A percentile compares a stretch with the other conserved stretches of the same genome.
phyloP scores from a whole-genome alignment of 1,284 basidiomycete genomes.

The Ustilago bromivora region DNA sequence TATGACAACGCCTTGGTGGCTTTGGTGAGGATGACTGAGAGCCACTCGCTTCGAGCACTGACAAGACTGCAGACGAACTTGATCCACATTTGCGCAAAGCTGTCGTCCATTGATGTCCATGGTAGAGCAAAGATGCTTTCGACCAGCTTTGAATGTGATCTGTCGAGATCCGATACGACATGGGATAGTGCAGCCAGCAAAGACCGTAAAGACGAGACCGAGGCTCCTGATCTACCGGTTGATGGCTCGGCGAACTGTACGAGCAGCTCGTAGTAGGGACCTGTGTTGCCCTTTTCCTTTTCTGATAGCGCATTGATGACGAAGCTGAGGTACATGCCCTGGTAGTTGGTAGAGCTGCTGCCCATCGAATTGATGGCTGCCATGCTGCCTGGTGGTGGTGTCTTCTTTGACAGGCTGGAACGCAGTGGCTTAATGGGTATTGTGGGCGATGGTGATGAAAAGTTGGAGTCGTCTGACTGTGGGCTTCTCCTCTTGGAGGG shows the following conservation, averaged over 20 bases:
- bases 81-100: slow-evolving; percentile 73
- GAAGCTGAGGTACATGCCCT: slow-evolving; percentile 86
- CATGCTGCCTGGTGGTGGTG: slow-evolving; percentile 44
- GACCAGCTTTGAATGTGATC: slow-evolving; percentile 82
- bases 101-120: slow-evolving; percentile 86
- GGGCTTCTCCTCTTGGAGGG: slow-evolving; percentile 43
- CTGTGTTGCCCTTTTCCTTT: slow-evolving; percentile 73
- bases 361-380: slow-evolving; percentile 40
- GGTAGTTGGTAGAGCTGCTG: slow-evolving; percentile 36
- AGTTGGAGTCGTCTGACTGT: slow-evolving; percentile 29
- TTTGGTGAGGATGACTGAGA: slow-evolving; percentile 83
- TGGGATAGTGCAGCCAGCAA: slow-evolving; percentile 73
- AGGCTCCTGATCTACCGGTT: slow-evolving; percentile 34
- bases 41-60: slow-evolving; percentile 92
- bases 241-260: slow-evolving; percentile 71
- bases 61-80: slow-evolving; percentile 89
- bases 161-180: slow-evolving; percentile 78
- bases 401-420: slow-evolving; percentile 43
- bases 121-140: slow-evolving; percentile 88
- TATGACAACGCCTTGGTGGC: slow-evolving; percentile 81
- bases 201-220: slow-evolving; percentile 61
- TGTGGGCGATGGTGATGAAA: slow-evolving; percentile 34
- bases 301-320: slow-evolving; percentile 84
- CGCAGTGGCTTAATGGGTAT: slow-evolving; percentile 40
- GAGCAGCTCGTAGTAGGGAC: slow-evolving; percentile 73